These are phyloP conservation scores for Limonium bicolor DNA, from an alignment of 148 eudicot species.

Conservation along the genomic window DNA sequence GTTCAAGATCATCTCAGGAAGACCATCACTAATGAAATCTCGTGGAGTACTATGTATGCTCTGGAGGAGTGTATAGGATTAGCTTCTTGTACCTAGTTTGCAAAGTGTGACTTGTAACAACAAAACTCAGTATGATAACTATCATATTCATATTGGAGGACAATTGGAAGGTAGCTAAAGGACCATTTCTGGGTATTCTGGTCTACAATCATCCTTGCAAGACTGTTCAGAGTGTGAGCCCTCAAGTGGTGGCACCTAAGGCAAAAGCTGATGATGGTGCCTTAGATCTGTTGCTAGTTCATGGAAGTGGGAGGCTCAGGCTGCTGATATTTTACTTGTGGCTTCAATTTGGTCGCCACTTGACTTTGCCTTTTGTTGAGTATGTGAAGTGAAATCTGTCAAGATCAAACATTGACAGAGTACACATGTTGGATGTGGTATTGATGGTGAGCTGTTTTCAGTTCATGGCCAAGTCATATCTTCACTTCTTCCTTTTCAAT, in stretches of 20 bases:
- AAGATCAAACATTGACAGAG: constrained; percentile 82
- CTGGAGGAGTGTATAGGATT: too few relatives aligned
- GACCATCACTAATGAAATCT: too few relatives aligned
- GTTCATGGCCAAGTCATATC: constrained; percentile 71
- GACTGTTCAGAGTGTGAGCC: constrained; percentile 89
- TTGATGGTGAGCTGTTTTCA: constrained; percentile 89
- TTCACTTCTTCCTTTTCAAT: constrained; percentile 79
- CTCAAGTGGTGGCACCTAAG: constrained; percentile 89
- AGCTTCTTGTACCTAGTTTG: too few relatives aligned
- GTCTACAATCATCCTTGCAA: constrained; percentile 94
- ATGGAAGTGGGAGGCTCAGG: constrained; percentile 72
- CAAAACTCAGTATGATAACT: too few relatives aligned
- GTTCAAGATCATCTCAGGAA: too few relatives aligned
- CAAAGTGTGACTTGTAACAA: too few relatives aligned
- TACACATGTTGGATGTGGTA: constrained; percentile 74
- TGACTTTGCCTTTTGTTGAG: constrained; percentile 86
- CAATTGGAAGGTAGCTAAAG: too few relatives aligned
- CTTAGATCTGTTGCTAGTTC: constrained; percentile 81
- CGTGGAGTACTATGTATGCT: too few relatives aligned
- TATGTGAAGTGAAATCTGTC: constrained; percentile 84
- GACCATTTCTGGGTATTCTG: constrained; percentile 75
- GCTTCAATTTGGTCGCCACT: constrained; percentile 76
- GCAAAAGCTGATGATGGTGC: constrained; percentile 83
- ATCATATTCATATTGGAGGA: too few relatives aligned
- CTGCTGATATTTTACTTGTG: constrained; percentile 63